Conservation (phyloP, 768 basidiomycete genomes). For the Pulveroboletus ravenelii region DNA sequence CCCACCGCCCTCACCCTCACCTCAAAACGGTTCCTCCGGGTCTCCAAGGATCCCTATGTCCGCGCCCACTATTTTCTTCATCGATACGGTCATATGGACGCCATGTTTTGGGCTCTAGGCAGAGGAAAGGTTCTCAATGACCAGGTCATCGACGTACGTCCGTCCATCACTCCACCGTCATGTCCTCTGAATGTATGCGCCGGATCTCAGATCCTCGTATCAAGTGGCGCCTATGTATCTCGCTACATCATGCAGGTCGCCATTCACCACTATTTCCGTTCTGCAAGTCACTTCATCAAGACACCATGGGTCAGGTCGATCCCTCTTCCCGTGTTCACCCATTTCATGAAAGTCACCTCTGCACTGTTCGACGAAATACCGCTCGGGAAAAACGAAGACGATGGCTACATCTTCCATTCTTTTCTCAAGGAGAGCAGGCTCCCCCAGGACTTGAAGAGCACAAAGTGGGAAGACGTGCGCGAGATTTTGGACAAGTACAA, state of each 20-base stretch:
- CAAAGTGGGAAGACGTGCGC: conserved; percentile 60
- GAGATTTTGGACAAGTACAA: conserved; percentile 68
- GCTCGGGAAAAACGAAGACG: conserved; percentile 68
- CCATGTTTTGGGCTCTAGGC: conserved; percentile 71
- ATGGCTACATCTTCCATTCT: conserved; percentile 57
- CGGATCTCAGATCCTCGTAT: conserved; percentile 55
- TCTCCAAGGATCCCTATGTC: conserved; percentile 71
- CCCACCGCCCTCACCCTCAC: conserved; percentile 55
- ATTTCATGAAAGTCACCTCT: conserved; percentile 59
- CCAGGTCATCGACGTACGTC: conserved; percentile 63
- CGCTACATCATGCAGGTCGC: conserved; percentile 76
- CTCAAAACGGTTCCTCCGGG: conserved; percentile 53
- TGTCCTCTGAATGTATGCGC: conserved; percentile 26
- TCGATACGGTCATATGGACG: conserved; percentile 66
- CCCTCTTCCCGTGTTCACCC: conserved; percentile 52
- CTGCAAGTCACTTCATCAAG: conserved; percentile 70
- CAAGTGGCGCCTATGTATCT: conserved; percentile 73
- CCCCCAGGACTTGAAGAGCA: conserved; percentile 52
- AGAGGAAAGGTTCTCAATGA: conserved; percentile 62
- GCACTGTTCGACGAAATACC: conserved; percentile 63
- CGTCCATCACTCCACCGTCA: conserved; percentile 18
- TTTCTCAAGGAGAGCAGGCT: conserved; percentile 69
- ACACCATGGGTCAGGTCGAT: conserved; percentile 68
- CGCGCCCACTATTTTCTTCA: conserved; percentile 74
- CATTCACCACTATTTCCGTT: conserved; percentile 74